phyloP scores from a whole-genome alignment of 306 rosid species.

The Sicyos edulis region DNA sequence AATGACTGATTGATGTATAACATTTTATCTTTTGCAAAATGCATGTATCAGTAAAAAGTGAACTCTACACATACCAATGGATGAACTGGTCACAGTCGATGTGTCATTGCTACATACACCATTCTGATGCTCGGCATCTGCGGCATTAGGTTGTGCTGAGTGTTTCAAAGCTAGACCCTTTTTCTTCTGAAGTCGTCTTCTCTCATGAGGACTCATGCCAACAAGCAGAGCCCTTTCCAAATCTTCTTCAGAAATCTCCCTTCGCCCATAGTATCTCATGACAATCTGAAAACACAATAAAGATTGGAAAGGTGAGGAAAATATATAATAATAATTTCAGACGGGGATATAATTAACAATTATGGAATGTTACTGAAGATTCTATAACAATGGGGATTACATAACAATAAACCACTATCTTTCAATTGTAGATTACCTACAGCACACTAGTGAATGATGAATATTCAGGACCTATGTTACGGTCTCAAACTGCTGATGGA shows the following conservation, averaged over 20 bases:
- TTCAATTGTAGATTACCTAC: background rate
- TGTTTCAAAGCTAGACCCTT: slow-evolving; percentile 50
- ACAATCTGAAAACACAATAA: slow-evolving; percentile 47
- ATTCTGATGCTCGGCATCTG: slow-evolving; percentile 33
- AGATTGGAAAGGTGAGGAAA: slow-evolving; percentile 22
- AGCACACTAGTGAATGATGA: slow-evolving; percentile 7
- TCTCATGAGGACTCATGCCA: slow-evolving; percentile 87
- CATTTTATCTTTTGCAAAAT: background rate
- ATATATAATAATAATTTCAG: background rate
- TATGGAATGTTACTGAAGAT: background rate
- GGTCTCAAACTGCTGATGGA: background rate
- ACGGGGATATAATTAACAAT: background rate
- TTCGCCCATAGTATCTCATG: slow-evolving; percentile 76
- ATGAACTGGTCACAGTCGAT: slow-evolving; percentile 22
- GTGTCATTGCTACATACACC: slow-evolving; percentile 25
- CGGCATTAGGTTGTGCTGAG: slow-evolving; percentile 27
- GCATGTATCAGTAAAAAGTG: background rate
- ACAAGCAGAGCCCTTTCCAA: slow-evolving; percentile 67
- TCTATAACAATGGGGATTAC: background rate
- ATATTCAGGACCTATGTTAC: background rate
- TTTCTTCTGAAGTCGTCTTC: slow-evolving; percentile 64
- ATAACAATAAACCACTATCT: background rate
- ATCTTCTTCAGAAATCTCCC: slow-evolving; percentile 73
- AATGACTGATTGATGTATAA: slow-evolving; percentile 25
- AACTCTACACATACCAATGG: slow-evolving; percentile 20